Percentiles rank a stretch among this genome's conserved stretches.
These are phyloP conservation scores for Proliferodiscus dingleyae DNA, from an alignment of 2,329 filamentous ascomycete species.

Conservation along the genomic window DNA sequence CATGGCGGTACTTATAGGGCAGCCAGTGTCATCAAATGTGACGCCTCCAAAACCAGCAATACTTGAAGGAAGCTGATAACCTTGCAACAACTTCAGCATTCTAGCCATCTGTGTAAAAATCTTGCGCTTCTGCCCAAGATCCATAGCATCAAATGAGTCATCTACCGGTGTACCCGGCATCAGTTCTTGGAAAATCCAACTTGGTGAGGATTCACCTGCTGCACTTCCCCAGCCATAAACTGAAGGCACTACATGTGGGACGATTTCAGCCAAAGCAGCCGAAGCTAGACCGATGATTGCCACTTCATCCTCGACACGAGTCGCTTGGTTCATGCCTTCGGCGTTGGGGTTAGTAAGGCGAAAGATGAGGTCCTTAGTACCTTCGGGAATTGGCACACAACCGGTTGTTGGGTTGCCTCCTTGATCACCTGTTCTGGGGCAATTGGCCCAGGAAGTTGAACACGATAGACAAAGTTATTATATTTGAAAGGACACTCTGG, in stretches of 20 bases:
- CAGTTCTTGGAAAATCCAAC: constrained; percentile 31
- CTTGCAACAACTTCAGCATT: constrained; percentile 31
- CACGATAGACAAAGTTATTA: constrained; percentile 34
- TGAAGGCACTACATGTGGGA: constrained; percentile 28
- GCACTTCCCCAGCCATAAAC: constrained; percentile 31
- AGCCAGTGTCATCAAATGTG: constrained; percentile 30
- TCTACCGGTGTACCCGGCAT: constrained; percentile 30
- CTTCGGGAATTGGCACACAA: constrained; percentile 25
- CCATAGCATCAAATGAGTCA: constrained; percentile 24
- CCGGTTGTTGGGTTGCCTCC: constrained; percentile 17
- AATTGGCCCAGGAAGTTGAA: constrained; percentile 15
- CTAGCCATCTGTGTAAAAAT: constrained; percentile 31
- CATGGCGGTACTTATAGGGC: constrained; percentile 32
- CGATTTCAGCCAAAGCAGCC: constrained; percentile 25
- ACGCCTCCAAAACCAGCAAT: constrained; percentile 31
- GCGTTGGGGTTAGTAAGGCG: constrained; percentile 32
- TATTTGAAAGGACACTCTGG: constrained; percentile 32
- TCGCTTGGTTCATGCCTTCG: constrained; percentile 28
- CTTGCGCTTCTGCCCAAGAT: constrained; percentile 21
- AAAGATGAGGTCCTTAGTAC: constrained; percentile 29
- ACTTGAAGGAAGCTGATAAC: constrained; percentile 30
- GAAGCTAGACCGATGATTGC: constrained; percentile 30
- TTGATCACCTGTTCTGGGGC: background rate
- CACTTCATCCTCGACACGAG: constrained; percentile 33
- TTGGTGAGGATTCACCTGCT: constrained; percentile 15